These are phyloP conservation scores for Deinandra increscens DNA, from an alignment of 129 eudicot genomes.

Conservation along the genomic window DNA sequence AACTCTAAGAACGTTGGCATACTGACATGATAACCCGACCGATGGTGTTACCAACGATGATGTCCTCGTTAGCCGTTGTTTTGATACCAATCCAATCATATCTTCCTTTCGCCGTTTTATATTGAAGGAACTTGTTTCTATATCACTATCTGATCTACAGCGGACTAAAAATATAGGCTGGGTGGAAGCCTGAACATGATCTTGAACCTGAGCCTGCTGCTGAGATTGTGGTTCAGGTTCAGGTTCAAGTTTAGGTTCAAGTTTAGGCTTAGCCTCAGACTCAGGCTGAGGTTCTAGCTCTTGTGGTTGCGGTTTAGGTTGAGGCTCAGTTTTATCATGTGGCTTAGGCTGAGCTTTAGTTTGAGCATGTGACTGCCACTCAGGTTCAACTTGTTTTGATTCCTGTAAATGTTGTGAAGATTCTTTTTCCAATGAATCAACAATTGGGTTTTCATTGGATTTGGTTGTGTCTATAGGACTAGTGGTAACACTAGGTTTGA, in stretches of 20 bases:
- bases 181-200: constrained; percentile 5
- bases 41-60: constrained; percentile 41
- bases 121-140: constrained; percentile 37
- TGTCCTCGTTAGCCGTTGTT: constrained; percentile 68
- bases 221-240: neutral
- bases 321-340: neutral
- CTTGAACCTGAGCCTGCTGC: neutral
- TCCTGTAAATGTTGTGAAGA: constrained; percentile 7
- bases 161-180: constrained; percentile 40
- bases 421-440: constrained; percentile 13
- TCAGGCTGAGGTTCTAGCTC: constrained; percentile 1
- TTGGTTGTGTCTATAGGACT: constrained; percentile 9
- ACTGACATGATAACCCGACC: constrained; percentile 34
- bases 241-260: neutral
- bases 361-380: neutral
- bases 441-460: constrained; percentile 5
- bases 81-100: constrained; percentile 55
- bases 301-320: neutral
- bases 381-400: constrained; percentile 6
- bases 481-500: neutral
- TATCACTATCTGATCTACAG: constrained; percentile 69
- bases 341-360: neutral
- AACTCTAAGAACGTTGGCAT: constrained; percentile 33
- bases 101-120: constrained; percentile 60
- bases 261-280: too few relatives aligned